These are phyloP conservation scores for Forsythia suspensa DNA, from an alignment of 257 asterid genomes.

Conservation along the genomic window DNA sequence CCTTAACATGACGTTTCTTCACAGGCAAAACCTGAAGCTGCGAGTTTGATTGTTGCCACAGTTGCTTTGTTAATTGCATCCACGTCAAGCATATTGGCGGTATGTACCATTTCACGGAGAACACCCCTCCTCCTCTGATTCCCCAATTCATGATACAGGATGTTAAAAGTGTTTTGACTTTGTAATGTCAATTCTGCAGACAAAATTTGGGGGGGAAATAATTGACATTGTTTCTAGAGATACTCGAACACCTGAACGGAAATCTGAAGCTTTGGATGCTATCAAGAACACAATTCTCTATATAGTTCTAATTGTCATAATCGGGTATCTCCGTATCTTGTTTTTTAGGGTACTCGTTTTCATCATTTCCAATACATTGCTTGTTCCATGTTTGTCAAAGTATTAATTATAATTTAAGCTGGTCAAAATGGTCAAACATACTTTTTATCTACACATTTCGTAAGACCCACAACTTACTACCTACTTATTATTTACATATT, in stretches of 20 bases:
- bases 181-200: conserved; percentile 48
- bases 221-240: conserved; percentile 81
- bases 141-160: not conserved
- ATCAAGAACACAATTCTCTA: conserved; percentile 59
- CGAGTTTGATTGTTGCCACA: conserved; percentile 60
- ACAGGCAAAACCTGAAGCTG: conserved; percentile 87
- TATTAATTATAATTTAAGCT: too few relatives aligned
- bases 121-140: not conserved
- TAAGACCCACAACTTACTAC: too few relatives aligned
- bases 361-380: not conserved
- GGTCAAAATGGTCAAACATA: too few relatives aligned
- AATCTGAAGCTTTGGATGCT: conserved; percentile 59
- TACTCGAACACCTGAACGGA: conserved; percentile 57
- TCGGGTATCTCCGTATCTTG: conserved; percentile 54
- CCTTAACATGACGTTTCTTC: conserved; percentile 23
- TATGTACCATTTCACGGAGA: conserved; percentile 32
- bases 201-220: conserved; percentile 72
- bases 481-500: too few relatives aligned
- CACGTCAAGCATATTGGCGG: conserved; percentile 71
- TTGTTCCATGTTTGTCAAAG: not conserved
- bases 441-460: too few relatives aligned
- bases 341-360: conserved; percentile 4
- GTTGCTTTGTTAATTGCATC: conserved; percentile 73
- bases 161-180: conserved; percentile 11
- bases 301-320: conserved; percentile 55